phyloP scores from a whole-genome alignment of 2,329 filamentous ascomycete species.

The Alternaria tenuissima region DNA sequence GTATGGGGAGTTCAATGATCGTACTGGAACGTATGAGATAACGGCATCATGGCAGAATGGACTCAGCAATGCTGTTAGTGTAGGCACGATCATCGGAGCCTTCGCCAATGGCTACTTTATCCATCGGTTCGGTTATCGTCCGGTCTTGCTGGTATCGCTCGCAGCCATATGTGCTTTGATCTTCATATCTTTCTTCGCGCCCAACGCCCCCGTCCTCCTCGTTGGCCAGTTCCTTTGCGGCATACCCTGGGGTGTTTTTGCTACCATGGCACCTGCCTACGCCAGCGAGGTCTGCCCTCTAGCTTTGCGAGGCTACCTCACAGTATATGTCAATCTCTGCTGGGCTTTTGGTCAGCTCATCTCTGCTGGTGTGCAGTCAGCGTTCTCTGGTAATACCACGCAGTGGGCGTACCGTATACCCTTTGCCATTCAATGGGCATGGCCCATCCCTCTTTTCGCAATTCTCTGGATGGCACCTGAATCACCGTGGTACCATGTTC shows the following conservation, averaged over 20 bases:
- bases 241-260: conserved; percentile 54
- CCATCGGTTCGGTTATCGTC: conserved; percentile 48
- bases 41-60: conserved; percentile 54
- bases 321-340: conserved; percentile 60
- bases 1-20: conserved; percentile 43
- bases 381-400: conserved; percentile 65
- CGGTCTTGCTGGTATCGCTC: conserved; percentile 25
- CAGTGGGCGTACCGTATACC: conserved; percentile 71
- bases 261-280: conserved; percentile 52
- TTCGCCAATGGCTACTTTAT: conserved; percentile 50
- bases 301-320: conserved; percentile 63
- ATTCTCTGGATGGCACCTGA: conserved; percentile 20
- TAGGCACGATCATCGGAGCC: conserved; percentile 53
- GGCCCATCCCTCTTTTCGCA: conserved; percentile 55
- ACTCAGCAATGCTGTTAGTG: conserved; percentile 51
- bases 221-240: conserved; percentile 32
- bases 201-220: conserved; percentile 23
- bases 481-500: conserved; percentile 74
- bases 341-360: conserved; percentile 67
- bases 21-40: conserved; percentile 47
- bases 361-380: conserved; percentile 71
- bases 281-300: conserved; percentile 71
- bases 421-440: conserved; percentile 77
- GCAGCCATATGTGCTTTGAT: conserved; percentile 25
- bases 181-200: conserved; percentile 34